Evolutionary conservation across 495 filamentous ascomycete genomes (phyloP), one percentile per base, ranked within the genome.

Genomic region (Aspergillus mulundensis): DNA sequence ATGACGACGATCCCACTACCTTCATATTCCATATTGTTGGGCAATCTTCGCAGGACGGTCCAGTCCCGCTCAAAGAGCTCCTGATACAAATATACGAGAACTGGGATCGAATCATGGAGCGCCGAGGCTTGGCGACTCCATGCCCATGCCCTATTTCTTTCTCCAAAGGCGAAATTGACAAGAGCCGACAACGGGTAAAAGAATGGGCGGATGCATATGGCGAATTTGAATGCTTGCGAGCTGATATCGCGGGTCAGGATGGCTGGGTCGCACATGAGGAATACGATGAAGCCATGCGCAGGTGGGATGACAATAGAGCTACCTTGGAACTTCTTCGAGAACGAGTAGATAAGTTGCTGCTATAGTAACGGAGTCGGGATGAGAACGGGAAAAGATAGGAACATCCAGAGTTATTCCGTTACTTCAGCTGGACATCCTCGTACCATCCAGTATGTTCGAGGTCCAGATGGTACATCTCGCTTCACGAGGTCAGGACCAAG

Each of bases 261-360:
- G 56, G 62, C 25, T 62, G 56, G 60, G 60, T 65, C 18, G 62
- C 57, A 18, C 49, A 65, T 62, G 53, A 58, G 3, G 59, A 65
- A 16, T 62, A 60, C 30, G 45, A 62, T 8, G 57, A 58, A 46
- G 56, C 62, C 8, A 57, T 54, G 25, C 53, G 43, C 38, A 53
- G 44, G 24, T 62, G 16, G 25, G 53, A 61, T 21, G 21, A 16
- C n/a, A 45, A 41, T 21, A 57, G 39, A 48, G 36, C 32, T 7
- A 34, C 2, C 3, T 40, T 65, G n/a, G 56, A 61, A 36, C 43
- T 41, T 14, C 42, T 61, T 12, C 39, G 44, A 21, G 23, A 54
- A 19, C 43, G 32, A 40, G 20, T 56, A 40, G 53, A 49, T 1
- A 53, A 43, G 18, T 16, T 52, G 20, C 20, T 52, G 25, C 4